Conservation (phyloP, 2,329 filamentous ascomycete genomes). For the Cladosporium sphaerospermum region DNA sequence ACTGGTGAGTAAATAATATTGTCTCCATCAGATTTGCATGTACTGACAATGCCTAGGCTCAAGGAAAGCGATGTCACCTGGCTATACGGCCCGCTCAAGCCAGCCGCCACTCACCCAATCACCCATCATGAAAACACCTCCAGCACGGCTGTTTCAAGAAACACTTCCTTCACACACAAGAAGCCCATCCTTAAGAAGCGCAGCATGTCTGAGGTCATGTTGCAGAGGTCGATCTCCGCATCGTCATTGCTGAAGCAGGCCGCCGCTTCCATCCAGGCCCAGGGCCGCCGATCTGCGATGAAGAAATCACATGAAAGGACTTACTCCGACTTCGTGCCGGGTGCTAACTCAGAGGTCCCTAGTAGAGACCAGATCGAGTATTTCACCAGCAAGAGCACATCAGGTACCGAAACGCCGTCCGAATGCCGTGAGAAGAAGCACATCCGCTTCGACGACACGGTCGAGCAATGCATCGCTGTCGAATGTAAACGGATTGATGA, state of each 20-base stretch:
- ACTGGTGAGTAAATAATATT: constrained; percentile 61
- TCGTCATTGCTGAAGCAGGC: constrained; percentile 87
- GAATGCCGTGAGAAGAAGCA: constrained; percentile 63
- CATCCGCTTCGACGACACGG: constrained; percentile 94
- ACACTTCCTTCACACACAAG: constrained; percentile 65
- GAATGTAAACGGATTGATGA: constrained; percentile 77
- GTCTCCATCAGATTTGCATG: not conserved
- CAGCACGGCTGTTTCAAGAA: constrained; percentile 52
- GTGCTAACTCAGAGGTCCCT: constrained; percentile 52
- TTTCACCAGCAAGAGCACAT: constrained; percentile 57
- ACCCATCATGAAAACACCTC: constrained; percentile 44
- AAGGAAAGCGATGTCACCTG: constrained; percentile 97
- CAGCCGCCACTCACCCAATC: constrained; percentile 53
- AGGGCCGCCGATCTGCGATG: constrained; percentile 61
- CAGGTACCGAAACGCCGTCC: constrained; percentile 59
- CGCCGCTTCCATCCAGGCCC: constrained; percentile 76
- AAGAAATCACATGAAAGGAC: constrained; percentile 69
- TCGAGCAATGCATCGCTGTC: constrained; percentile 91
- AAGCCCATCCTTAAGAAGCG: constrained; percentile 96
- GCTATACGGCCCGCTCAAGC: constrained; percentile 90
- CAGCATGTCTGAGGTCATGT: constrained; percentile 91
- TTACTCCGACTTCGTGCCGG: constrained; percentile 63
- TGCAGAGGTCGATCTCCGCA: constrained; percentile 80
- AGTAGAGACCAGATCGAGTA: constrained; percentile 59
- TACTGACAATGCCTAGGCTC: constrained; percentile 55